phyloP scores from a whole-genome alignment of 306 rosid genomes.

The Rubus idaeus region DNA sequence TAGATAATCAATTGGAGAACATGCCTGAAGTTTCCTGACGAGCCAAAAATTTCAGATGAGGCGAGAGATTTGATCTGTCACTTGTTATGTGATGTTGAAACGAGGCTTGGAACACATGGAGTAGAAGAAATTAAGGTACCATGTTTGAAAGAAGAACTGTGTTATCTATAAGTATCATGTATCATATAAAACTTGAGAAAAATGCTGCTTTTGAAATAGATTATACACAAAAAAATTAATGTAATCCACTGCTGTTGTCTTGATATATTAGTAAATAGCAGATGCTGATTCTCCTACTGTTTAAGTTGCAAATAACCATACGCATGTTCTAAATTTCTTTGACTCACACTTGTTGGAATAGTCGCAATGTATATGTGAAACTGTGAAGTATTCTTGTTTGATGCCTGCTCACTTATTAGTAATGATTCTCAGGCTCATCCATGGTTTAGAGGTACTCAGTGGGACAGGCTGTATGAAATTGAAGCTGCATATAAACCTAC shows the following conservation, averaged over 20 bases:
- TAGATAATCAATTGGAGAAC: conserved; percentile 99
- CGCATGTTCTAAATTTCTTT: neutral
- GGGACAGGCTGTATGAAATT: conserved; percentile 92
- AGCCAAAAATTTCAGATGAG: conserved; percentile 80
- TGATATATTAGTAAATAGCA: conserved; percentile 1
- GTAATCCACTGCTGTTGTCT: neutral
- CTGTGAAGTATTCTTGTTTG: neutral
- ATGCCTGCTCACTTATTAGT: conserved; percentile 11
- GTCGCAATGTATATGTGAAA: neutral
- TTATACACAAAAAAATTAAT: neutral
- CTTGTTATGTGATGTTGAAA: conserved; percentile 89
- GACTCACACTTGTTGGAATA: conserved; percentile 7
- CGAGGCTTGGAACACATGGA: conserved; percentile 87
- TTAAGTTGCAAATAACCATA: conserved; percentile 7
- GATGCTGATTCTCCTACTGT: neutral
- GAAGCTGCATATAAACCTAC: conserved; percentile 92
- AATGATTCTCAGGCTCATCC: conserved; percentile 77
- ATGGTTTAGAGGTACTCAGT: conserved; percentile 77
- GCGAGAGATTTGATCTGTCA: conserved; percentile 81
- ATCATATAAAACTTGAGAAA: conserved; percentile 15
- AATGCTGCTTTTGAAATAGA: neutral
- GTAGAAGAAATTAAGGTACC: conserved; percentile 91
- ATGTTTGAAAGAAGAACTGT: conserved; percentile 20
- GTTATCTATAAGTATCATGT: conserved; percentile 2
- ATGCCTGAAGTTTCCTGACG: conserved; percentile 90